Evolutionary conservation across 768 basidiomycete species (phyloP).

Genomic region (Tulasnella sp.): DNA sequence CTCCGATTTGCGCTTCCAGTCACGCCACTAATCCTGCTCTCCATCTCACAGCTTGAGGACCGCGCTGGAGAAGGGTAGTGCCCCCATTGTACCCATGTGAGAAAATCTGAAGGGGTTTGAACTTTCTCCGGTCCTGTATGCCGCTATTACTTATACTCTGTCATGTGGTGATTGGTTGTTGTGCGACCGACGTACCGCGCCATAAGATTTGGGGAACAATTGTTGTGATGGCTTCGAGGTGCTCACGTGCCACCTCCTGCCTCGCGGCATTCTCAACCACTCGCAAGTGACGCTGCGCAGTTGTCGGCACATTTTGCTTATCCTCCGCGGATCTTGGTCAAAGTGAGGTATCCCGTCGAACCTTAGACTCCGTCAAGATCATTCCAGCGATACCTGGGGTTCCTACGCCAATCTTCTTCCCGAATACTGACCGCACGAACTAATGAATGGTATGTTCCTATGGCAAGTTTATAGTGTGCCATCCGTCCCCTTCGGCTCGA

Average conservation of each 20-base stretch:
- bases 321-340: neutral
- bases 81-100: constrained; percentile 48
- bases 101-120: neutral
- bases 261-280: neutral
- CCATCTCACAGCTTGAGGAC: constrained; percentile 57
- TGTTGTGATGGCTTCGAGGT: neutral
- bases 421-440: neutral
- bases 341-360: neutral
- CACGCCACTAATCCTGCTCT: neutral
- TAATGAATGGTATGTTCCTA: neutral
- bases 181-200: no score
- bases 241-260: neutral
- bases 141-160: neutral
- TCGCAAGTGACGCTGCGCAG: neutral
- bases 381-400: neutral
- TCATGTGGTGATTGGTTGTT: neutral
- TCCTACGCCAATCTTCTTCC: neutral
- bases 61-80: constrained; percentile 68
- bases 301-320: neutral
- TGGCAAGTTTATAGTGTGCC: neutral
- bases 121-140: neutral
- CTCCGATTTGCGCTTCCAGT: constrained; percentile 26
- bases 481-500: neutral
- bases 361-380: neutral
- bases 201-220: neutral